phyloP scores from a whole-genome alignment of 2,329 filamentous ascomycete genomes.

The Aspergillus calidoustus region DNA sequence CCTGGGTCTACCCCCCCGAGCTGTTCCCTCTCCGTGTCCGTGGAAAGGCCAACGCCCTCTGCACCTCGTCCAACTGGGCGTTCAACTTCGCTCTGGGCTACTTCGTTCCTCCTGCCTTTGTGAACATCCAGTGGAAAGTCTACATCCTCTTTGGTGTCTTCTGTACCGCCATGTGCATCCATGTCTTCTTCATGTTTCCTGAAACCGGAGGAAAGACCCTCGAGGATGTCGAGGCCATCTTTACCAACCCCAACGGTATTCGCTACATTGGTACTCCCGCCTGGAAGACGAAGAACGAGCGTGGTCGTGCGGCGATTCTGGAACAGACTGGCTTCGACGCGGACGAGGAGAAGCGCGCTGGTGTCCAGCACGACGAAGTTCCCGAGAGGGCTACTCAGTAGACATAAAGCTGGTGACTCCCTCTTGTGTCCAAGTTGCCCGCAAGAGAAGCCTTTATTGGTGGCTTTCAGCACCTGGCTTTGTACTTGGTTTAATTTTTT shows the following conservation, averaged over 20 bases:
- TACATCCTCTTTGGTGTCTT: slow-evolving; percentile 79
- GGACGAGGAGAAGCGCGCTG: slow-evolving; percentile 32
- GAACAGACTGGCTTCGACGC: slow-evolving; percentile 36
- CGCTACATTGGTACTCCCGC: slow-evolving; percentile 43
- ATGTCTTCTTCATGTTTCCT: slow-evolving; percentile 68
- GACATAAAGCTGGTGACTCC: background rate
- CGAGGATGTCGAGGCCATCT: slow-evolving; percentile 77
- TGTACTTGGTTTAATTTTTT: background rate
- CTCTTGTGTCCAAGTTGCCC: background rate
- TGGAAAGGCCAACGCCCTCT: slow-evolving; percentile 65
- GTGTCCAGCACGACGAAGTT: slow-evolving; percentile 17
- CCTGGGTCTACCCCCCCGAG: slow-evolving; percentile 65
- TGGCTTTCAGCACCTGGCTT: background rate
- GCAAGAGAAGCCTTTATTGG: background rate
- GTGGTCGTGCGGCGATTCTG: slow-evolving; percentile 32
- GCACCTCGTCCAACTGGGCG: slow-evolving; percentile 67
- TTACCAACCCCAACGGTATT: slow-evolving; percentile 49
- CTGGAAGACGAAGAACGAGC: slow-evolving; percentile 43
- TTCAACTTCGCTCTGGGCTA: slow-evolving; percentile 62
- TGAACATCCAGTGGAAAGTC: slow-evolving; percentile 61
- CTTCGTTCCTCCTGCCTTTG: slow-evolving; percentile 62
- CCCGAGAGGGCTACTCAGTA: background rate
- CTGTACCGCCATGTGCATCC: slow-evolving; percentile 66
- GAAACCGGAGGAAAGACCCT: slow-evolving; percentile 75
- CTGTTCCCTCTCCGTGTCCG: slow-evolving; percentile 66